Percentiles rank a stretch among this genome's conserved stretches.
phyloP scores from a whole-genome alignment of 805 yeast species.

The Zygosaccharomyces gambellarensis region DNA sequence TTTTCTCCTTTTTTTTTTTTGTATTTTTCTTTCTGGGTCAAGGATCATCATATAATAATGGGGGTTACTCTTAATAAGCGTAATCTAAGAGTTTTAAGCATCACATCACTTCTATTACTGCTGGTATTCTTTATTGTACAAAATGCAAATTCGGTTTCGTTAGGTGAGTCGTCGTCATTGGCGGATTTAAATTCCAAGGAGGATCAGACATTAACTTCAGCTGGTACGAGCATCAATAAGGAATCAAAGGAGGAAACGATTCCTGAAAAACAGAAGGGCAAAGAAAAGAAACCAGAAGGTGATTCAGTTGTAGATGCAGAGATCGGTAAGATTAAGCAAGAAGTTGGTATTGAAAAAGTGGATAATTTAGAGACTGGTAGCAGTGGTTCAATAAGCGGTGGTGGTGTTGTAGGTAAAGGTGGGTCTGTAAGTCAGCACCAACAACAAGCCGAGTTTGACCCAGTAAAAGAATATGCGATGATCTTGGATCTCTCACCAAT shows the following conservation, averaged over 20 bases:
- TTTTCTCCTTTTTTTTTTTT: not conserved
- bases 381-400: conserved; percentile 8
- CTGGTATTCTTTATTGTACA: conserved; percentile 27
- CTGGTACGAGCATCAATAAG: conserved; percentile 9
- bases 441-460: conserved; percentile 38
- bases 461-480: conserved; percentile 49
- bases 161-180: conserved; percentile 5
- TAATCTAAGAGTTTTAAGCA: conserved; percentile 26
- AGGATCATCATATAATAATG: not conserved
- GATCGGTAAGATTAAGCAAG: conserved; percentile 21
- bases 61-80: conserved; percentile 20
- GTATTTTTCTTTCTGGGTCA: not conserved
- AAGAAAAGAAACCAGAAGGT: conserved; percentile 6
- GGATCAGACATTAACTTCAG: conserved; percentile 8
- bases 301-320: conserved; percentile 15
- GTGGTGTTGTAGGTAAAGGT: conserved; percentile 10
- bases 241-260: conserved; percentile 3
- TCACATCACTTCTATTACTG: conserved; percentile 25
- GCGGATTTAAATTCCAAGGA: not conserved
- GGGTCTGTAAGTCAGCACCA: conserved; percentile 10
- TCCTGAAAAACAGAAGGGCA: conserved; percentile 2
- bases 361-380: conserved; percentile 5
- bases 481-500: conserved; percentile 62
- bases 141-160: conserved; percentile 19
- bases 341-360: conserved; percentile 9